Percentiles rank a stretch among this genome's conserved stretches.
Conservation (phyloP, 1,284 basidiomycete genomes). For the Acaromyces ingoldii region DNA sequence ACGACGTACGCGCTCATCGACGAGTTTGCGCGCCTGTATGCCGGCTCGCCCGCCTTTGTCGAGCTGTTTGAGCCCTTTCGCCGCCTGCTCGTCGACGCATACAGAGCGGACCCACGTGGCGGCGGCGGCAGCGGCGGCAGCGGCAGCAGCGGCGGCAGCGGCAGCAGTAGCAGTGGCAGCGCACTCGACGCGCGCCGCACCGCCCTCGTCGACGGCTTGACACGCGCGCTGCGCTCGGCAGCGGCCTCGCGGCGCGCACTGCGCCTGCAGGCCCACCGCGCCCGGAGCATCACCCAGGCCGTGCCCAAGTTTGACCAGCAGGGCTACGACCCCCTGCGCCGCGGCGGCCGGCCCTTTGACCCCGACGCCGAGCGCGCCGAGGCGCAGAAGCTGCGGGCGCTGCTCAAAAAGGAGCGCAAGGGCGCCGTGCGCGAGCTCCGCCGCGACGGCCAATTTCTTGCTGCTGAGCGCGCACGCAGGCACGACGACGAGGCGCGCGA, state of each 20-base stretch:
- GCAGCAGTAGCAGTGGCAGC: no score
- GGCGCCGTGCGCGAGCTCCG: conserved; percentile 93
- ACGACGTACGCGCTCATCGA: conserved; percentile 20
- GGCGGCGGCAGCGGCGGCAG: no score
- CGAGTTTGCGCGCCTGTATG: conserved; percentile 38
- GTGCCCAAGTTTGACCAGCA: conserved; percentile 84
- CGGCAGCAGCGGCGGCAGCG: no score
- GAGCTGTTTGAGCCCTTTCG: conserved; percentile 42
- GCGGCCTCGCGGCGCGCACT: conserved; percentile 71
- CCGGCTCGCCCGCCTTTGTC: conserved; percentile 33
- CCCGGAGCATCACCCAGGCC: conserved; percentile 88
- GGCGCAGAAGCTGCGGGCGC: conserved; percentile 73
- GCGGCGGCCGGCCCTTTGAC: conserved; percentile 62
- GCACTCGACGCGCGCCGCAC: conserved; percentile 13
- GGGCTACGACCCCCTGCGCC: conserved; percentile 70
- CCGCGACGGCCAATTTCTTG: conserved; percentile 90
- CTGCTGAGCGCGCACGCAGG: conserved; percentile 66
- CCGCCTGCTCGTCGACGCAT: conserved; percentile 14
- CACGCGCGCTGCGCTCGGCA: conserved; percentile 65
- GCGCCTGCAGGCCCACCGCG: conserved; percentile 85
- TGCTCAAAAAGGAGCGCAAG: conserved; percentile 94
- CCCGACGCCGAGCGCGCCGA: conserved; percentile 89
- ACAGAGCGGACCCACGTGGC: no score
- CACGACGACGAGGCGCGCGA: conserved; percentile 70
- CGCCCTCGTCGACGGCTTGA: conserved; percentile 53